These are phyloP conservation scores for Serendipita sp. DNA, from an alignment of 768 basidiomycete species.

Conservation along the genomic window DNA sequence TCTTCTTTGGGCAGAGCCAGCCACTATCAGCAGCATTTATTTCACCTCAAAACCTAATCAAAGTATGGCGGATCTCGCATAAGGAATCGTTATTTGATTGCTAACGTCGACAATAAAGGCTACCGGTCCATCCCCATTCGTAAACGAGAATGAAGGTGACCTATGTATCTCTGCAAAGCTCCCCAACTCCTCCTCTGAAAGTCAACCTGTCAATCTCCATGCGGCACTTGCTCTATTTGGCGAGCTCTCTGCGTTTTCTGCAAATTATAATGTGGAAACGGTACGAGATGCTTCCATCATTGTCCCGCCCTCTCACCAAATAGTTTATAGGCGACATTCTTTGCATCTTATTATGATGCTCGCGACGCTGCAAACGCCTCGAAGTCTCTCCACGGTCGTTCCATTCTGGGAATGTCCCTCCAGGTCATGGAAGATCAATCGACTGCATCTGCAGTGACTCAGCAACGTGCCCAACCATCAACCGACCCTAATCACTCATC, in stretches of 20 bases:
- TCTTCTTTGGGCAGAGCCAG: not conserved
- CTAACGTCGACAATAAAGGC: constrained; percentile 23
- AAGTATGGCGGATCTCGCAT: constrained; percentile 6
- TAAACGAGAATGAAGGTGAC: constrained; percentile 35
- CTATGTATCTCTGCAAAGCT: constrained; percentile 34
- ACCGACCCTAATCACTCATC: no score
- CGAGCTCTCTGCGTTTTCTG: constrained; percentile 14
- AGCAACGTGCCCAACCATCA: no score
- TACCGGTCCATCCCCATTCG: constrained; percentile 36
- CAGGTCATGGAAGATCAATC: constrained; percentile 16
- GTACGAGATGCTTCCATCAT: not conserved
- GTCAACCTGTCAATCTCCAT: constrained; percentile 15
- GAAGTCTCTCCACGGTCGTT: constrained; percentile 31
- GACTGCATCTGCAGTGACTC: no score
- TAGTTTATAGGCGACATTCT: constrained; percentile 26
- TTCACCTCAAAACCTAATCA: not conserved
- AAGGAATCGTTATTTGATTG: constrained; percentile 10
- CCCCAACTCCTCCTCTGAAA: constrained; percentile 3
- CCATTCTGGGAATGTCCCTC: constrained; percentile 38
- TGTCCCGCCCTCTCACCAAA: not conserved
- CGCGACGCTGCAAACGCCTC: constrained; percentile 40
- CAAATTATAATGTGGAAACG: not conserved
- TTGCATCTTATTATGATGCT: constrained; percentile 53
- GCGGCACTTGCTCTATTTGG: constrained; percentile 20
- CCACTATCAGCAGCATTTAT: not conserved